Evolutionary conservation across 2,329 filamentous ascomycete species (phyloP), one percentile per base, ranked within the genome.

Genomic region (Pyrenochaeta sp.): DNA sequence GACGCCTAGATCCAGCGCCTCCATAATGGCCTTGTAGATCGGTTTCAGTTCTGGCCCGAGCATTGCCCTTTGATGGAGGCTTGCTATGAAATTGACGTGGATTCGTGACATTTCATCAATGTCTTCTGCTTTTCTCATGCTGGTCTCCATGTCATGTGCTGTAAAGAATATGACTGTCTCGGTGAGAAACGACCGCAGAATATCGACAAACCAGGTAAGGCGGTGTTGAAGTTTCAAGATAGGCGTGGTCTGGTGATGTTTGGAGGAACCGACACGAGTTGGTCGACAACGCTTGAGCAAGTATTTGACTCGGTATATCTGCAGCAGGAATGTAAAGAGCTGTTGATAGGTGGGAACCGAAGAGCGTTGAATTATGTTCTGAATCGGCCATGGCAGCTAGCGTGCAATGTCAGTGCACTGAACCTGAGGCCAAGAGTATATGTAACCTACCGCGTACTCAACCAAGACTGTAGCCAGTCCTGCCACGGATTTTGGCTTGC

Each of bases 101-200:
- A 85, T 78, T 1, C 72, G 72, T 18, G 91, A 85, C 89, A 96
- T 95, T 18, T 81, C 81, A 63, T 96, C 90, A 7, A 96, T 83
- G 55, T 93, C 90, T 18, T 80, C 77, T 0, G 89, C 84, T 5
- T 74, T 72, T 10, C 72, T 69, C 37, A 96, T 78, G 0, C 79
- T 74, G 2, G 69, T 65, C 5, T 74, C 73, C 74, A 96, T 81
- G 20, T 77, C 74, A 2, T 70, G 61, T 2, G 79, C 81, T 15
- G 84, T 78, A 0, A 84, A 81, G 0, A 79, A 80, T 1, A 96
- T 77, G 1, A 92, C 88, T 2, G 90, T 79, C 11, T 84, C 86
- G 3, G 85, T 86, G 4, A 96, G 74, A 63, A 96, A 94, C 7
- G 85, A 85, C 59, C 90, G 86, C 1, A 96, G 61, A 0, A 81